A percentile compares a stretch with the other conserved stretches of the same genome.
phyloP scores from a whole-genome alignment of 495 filamentous ascomycete species.

The Amphirosellinia nigrospora region DNA sequence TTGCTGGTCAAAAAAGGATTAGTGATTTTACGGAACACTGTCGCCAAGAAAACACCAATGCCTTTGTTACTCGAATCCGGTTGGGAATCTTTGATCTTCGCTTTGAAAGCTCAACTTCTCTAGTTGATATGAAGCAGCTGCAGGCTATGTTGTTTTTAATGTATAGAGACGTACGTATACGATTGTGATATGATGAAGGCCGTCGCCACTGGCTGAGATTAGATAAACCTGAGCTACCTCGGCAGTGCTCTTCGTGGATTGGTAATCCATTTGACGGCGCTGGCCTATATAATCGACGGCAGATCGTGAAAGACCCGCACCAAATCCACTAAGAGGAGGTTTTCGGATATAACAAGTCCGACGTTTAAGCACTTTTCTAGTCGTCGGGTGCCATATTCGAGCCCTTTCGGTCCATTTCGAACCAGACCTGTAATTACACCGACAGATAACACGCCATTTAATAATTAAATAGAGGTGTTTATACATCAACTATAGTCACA shows the following conservation, averaged over 20 bases:
- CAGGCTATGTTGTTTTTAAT: not conserved
- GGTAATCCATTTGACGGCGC: slow-evolving; percentile 19
- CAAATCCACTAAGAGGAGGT: slow-evolving; percentile 18
- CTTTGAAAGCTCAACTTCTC: not conserved
- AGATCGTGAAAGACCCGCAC: slow-evolving; percentile 24
- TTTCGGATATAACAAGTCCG: slow-evolving; percentile 21
- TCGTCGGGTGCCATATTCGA: not conserved
- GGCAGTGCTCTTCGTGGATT: slow-evolving; percentile 13
- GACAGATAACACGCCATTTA: not conserved
- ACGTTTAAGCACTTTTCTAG: not conserved
- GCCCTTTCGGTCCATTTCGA: slow-evolving; percentile 1
- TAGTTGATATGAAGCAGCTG: not conserved
- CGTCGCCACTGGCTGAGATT: not conserved
- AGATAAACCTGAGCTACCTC: not conserved
- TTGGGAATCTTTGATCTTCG: not conserved
- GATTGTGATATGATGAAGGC: not conserved
- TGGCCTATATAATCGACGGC: not conserved
- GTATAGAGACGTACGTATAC: not conserved
- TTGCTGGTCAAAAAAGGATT: not conserved
- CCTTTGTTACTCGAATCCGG: not conserved
- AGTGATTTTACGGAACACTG: not conserved
- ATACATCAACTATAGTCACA: slow-evolving; percentile 1
- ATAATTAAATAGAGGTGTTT: not conserved
- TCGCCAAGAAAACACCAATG: not conserved
- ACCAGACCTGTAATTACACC: slow-evolving; percentile 1